phyloP scores from a whole-genome alignment of 2,329 filamentous ascomycete genomes.

The Colletotrichum aenigma region DNA sequence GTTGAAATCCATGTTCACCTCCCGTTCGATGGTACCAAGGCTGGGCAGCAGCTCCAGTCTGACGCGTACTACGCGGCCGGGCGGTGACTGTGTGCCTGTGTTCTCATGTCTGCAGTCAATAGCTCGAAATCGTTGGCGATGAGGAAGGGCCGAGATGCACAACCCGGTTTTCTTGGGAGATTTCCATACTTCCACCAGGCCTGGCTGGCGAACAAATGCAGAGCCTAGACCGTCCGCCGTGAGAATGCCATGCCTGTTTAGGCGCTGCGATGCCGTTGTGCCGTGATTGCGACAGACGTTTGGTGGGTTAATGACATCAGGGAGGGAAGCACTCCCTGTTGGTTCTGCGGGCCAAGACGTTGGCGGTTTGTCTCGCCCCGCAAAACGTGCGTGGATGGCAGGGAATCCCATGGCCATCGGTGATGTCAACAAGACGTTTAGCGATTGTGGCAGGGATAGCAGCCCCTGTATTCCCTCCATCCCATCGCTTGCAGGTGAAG shows the following conservation, averaged over 20 bases:
- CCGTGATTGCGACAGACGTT: constrained; percentile 14
- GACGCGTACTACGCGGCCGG: constrained; percentile 6
- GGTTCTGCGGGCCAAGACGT: constrained; percentile 13
- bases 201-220: background rate
- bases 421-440: constrained; percentile 19
- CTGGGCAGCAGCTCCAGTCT: constrained; percentile 9
- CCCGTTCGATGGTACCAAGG: background rate
- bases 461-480: background rate
- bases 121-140: background rate
- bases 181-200: background rate
- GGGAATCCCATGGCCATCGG: background rate
- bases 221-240: background rate
- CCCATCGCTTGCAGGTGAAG: background rate
- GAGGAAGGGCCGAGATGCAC: background rate
- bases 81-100: background rate
- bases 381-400: background rate
- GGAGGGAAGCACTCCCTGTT: background rate
- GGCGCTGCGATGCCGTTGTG: constrained; percentile 12
- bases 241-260: constrained; percentile 5
- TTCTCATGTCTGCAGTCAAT: background rate
- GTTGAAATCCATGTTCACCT: background rate
- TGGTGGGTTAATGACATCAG: constrained; percentile 21
- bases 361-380: constrained; percentile 5
- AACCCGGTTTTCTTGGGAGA: constrained; percentile 8
- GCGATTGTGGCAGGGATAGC: background rate